phyloP scores from a whole-genome alignment of 805 yeast genomes.

The Priceomyces medius region DNA sequence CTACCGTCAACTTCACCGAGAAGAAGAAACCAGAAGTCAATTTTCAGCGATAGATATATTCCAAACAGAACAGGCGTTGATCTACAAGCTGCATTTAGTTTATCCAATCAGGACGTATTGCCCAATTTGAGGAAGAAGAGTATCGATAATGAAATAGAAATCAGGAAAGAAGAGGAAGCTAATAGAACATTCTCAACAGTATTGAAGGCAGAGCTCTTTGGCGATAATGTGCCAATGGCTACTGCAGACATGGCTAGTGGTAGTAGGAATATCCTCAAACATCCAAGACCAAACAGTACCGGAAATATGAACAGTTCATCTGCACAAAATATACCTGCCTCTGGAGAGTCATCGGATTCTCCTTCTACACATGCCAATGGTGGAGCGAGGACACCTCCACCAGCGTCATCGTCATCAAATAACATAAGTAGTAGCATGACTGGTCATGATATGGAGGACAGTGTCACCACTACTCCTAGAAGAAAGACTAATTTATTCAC shows the following conservation, averaged over 20 bases:
- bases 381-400: conserved; percentile 22
- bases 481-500: conserved; percentile 63
- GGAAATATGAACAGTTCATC: conserved; percentile 14
- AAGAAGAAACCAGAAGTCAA: conserved; percentile 44
- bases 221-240: conserved; percentile 70
- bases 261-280: conserved; percentile 1
- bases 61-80: conserved; percentile 87
- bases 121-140: conserved; percentile 30
- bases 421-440: conserved; percentile 5
- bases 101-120: conserved; percentile 45
- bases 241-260: conserved; percentile 29
- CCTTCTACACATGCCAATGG: conserved; percentile 6
- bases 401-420: conserved; percentile 13
- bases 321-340: conserved; percentile 5
- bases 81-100: conserved; percentile 77
- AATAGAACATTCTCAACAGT: conserved; percentile 84
- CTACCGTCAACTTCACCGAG: conserved; percentile 44
- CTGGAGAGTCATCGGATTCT: conserved; percentile 4
- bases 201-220: conserved; percentile 86
- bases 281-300: conserved; percentile 17
- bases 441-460: conserved; percentile 11
- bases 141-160: conserved; percentile 61
- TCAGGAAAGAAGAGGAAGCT: conserved; percentile 74
- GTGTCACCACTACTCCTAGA: conserved; percentile 37
- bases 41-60: conserved; percentile 81